A percentile compares a stretch with the other conserved stretches of the same genome.
Conservation (phyloP, 2,329 filamentous ascomycete species). For the Ascochyta koolunga region DNA sequence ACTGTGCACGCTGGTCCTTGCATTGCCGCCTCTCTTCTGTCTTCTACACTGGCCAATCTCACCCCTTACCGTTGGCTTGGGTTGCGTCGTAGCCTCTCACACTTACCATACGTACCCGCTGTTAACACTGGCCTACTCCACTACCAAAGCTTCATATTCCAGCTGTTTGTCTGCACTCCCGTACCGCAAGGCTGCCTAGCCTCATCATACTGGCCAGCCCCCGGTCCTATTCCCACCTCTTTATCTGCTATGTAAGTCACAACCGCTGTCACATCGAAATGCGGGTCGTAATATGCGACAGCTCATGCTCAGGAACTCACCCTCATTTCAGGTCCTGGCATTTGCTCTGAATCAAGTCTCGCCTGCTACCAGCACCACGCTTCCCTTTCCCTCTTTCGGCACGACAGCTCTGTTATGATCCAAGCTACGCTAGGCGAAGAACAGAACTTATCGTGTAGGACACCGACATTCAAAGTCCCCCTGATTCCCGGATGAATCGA, state of each 20-base stretch:
- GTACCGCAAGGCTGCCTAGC: constrained; percentile 36
- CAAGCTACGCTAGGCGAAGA: constrained; percentile 34
- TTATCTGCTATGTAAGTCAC: constrained; percentile 47
- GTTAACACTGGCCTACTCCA: constrained; percentile 35
- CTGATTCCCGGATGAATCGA: constrained; percentile 48
- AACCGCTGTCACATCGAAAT: constrained; percentile 38
- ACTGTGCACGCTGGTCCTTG: constrained; percentile 38
- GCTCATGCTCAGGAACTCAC: constrained; percentile 41
- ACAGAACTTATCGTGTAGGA: constrained; percentile 35
- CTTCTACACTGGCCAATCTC: constrained; percentile 32
- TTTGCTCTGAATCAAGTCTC: constrained; percentile 45
- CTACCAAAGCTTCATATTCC: constrained; percentile 37
- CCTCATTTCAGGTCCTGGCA: constrained; percentile 43
- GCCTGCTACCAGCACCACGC: constrained; percentile 33
- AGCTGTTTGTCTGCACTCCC: constrained; percentile 29
- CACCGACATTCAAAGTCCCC: constrained; percentile 44
- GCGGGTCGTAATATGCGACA: constrained; percentile 41
- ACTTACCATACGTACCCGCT: constrained; percentile 23
- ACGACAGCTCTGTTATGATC: constrained; percentile 35
- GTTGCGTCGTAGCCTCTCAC: constrained; percentile 27
- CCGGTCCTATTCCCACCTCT: constrained; percentile 41
- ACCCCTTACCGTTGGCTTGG: constrained; percentile 33
- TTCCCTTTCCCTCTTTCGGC: constrained; percentile 41
- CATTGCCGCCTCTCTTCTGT: constrained; percentile 33
- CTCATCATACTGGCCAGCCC: constrained; percentile 33